Conservation (phyloP, 1,139 yeast species). For the Ogataea hybrid region DNA sequence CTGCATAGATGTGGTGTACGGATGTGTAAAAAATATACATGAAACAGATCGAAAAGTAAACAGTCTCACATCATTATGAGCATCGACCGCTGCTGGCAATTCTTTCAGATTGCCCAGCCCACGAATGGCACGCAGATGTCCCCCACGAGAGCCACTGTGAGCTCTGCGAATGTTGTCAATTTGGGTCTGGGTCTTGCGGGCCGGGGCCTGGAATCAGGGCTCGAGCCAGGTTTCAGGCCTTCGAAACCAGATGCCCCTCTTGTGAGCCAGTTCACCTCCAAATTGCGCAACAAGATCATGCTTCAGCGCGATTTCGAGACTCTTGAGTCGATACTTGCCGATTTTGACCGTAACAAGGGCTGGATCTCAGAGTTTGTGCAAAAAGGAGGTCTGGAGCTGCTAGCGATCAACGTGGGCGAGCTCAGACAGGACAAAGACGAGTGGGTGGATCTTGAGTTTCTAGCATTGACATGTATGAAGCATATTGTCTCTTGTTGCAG, state of each 20-base stretch:
- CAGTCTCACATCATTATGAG: neutral
- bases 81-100: neutral
- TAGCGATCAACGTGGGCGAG: slow-evolving; percentile 24
- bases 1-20: slow-evolving; percentile 3
- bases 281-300: neutral
- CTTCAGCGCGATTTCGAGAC: neutral
- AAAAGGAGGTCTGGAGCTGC: slow-evolving; percentile 45
- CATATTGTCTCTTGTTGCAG: slow-evolving; percentile 49
- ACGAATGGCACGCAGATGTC: slow-evolving; percentile 3
- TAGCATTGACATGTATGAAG: slow-evolving; percentile 46
- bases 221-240: neutral
- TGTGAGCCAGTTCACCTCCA: slow-evolving; percentile 2
- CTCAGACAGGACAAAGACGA: slow-evolving; percentile 25
- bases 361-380: slow-evolving; percentile 49
- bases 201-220: slow-evolving; percentile 15
- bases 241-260: slow-evolving; percentile 1
- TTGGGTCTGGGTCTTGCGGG: slow-evolving; percentile 30
- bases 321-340: slow-evolving; percentile 40
- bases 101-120: neutral
- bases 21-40: neutral
- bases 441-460: slow-evolving; percentile 45
- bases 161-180: slow-evolving; percentile 20
- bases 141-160: slow-evolving; percentile 14
- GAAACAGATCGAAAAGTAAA: slow-evolving; percentile 5
- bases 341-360: slow-evolving; percentile 41